Evolutionary conservation across 257 asterid species (phyloP), one percentile per base, ranked within the genome.

Genomic region (Paulownia fortunei): DNA sequence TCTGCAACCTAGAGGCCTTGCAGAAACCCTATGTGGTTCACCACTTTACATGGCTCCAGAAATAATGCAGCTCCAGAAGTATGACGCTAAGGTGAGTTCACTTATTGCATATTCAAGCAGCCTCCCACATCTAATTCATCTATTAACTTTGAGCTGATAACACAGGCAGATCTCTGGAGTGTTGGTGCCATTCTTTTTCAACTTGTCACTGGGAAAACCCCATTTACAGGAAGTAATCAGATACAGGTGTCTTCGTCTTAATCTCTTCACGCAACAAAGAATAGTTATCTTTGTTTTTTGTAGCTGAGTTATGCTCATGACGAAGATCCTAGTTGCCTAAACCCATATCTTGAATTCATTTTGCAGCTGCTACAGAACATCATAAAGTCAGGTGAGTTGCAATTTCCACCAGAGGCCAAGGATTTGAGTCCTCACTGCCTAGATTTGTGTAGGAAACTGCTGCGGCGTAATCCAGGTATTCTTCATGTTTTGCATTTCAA

Each of bases 11-110:
- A 85, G 92, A 85, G 93, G 89, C 62, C 97, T 92, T 81, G 99
- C 98, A 21, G 97, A 92, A 81, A 96, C 99, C 80, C 56, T 96
- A 34, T 96, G 99, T 78, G 99, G 99, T 86, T 96, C 99, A 18
- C 99, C 99, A 18, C 84, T 96, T 42, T 96, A 93, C 91, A 96
- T 96, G 99, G 99, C 99, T 86, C 99, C 99, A 49, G 99, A 96
- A 84, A 90, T 96, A 81, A 93, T 96, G 99, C 98, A 86, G 87
- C 87, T 76, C 69, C 94, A 89, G 84, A 93, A 94, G 83, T 93
- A 96, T 78, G 99, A 96, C 73, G 97, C 99, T 47, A 96, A 96
- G 96, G 99, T 96, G 88, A 86, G 76, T 74, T 82, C 71, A 69
- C 55, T 59, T 42, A 32, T 42, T 70, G 56, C 52, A 30, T 41